phyloP scores from a whole-genome alignment of 495 filamentous ascomycete genomes.

The Neurospora sp. region DNA sequence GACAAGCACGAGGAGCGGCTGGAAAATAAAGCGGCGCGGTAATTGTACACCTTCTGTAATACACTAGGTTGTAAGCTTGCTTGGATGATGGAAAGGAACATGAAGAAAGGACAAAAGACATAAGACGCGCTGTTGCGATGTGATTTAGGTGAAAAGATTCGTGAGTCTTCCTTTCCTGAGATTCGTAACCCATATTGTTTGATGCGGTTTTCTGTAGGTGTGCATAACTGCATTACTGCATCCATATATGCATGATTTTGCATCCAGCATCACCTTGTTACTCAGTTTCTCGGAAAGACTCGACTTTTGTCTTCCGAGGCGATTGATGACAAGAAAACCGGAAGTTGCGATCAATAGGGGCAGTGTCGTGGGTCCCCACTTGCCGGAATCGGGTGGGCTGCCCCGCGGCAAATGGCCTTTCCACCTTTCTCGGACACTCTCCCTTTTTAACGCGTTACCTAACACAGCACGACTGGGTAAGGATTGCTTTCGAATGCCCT shows the following conservation, averaged over 20 bases:
- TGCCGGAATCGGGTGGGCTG: not conserved
- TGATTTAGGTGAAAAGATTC: no score
- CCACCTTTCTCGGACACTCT: not conserved
- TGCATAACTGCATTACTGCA: not conserved
- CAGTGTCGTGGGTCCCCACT: not conserved
- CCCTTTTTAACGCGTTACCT: not conserved
- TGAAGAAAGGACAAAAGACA: no score
- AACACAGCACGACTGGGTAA: not conserved
- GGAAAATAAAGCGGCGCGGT: no score
- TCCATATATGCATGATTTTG: not conserved
- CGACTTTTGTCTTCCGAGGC: not conserved
- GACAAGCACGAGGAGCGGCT: no score
- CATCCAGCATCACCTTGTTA: no score
- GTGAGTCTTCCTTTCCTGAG: not conserved
- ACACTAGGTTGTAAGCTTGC: no score
- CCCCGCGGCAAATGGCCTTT: not conserved
- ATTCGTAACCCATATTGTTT: not conserved
- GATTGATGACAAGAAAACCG: not conserved
- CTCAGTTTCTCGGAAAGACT: no score
- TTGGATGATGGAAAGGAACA: no score
- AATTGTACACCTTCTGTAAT: no score
- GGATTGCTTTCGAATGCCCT: not conserved
- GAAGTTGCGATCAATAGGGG: not conserved
- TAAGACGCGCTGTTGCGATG: no score
- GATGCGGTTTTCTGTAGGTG: not conserved